These are phyloP conservation scores for Penicillium nucicola DNA, from an alignment of 495 filamentous ascomycete species.

Conservation along the genomic window DNA sequence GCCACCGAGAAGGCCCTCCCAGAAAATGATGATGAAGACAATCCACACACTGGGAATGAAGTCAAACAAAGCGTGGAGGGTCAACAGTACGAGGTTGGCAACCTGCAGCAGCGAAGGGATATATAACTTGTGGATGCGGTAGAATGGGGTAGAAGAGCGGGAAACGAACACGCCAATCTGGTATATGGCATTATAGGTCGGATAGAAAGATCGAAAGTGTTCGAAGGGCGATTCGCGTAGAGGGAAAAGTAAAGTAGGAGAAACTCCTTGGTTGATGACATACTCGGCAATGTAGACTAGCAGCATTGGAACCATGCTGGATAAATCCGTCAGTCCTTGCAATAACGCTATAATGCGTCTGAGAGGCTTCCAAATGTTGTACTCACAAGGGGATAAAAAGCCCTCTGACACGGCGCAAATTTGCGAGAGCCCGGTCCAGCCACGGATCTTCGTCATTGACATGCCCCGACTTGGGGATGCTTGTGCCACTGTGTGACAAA, in stretches of 20 bases:
- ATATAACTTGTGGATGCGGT: conserved; percentile 79
- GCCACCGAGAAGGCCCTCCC: conserved; percentile 90
- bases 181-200: conserved; percentile 89
- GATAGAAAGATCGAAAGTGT: conserved; percentile 84
- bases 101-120: conserved; percentile 80
- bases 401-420: conserved; percentile 48
- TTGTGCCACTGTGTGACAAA: conserved; percentile 20
- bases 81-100: conserved; percentile 70
- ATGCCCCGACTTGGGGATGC: conserved; percentile 19
- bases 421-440: conserved; percentile 41
- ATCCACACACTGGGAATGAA: conserved; percentile 83
- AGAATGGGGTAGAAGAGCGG: conserved; percentile 81
- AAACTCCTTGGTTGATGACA: conserved; percentile 91
- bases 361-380: neutral
- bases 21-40: conserved; percentile 82
- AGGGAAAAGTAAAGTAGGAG: conserved; percentile 86
- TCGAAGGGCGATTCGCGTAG: conserved; percentile 69
- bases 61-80: conserved; percentile 68
- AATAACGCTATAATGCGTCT: neutral
- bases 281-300: conserved; percentile 95
- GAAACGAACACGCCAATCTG: conserved; percentile 93
- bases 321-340: conserved; percentile 25
- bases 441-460: conserved; percentile 2
- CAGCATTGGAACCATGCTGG: conserved; percentile 83
- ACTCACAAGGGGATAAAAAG: conserved; percentile 69